Evolutionary conservation across 208 protist species (phyloP).

Genomic region (Vickermania ingenoplastis): DNA sequence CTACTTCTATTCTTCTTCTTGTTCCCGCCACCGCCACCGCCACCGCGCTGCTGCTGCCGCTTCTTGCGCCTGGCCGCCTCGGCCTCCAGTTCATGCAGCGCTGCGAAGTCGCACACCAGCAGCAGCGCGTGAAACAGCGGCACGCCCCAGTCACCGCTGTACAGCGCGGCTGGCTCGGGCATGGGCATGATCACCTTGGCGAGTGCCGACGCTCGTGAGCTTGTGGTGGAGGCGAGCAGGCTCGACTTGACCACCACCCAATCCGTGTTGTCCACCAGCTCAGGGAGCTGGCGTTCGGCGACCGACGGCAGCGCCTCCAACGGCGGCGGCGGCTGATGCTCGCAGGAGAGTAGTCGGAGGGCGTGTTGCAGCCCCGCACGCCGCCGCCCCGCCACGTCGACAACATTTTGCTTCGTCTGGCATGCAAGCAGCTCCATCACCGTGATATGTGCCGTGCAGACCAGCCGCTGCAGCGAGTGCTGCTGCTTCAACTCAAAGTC

Average conservation of each 20-base stretch:
- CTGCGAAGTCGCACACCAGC: slow-evolving; percentile 57
- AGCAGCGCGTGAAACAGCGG: slow-evolving; percentile 48
- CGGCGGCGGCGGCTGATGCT: slow-evolving; percentile 11
- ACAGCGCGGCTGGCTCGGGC: slow-evolving; percentile 21
- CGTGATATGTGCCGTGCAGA: slow-evolving; percentile 32
- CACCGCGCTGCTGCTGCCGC: slow-evolving; percentile 14
- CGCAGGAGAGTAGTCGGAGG: background rate
- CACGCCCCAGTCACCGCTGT: slow-evolving; percentile 26
- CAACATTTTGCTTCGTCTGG: slow-evolving; percentile 74
- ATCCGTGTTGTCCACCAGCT: slow-evolving; percentile 79
- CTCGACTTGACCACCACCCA: slow-evolving; percentile 48
- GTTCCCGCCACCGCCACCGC: background rate
- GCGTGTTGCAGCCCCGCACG: slow-evolving; percentile 10
- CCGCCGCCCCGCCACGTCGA: slow-evolving; percentile 29
- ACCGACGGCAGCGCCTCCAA: slow-evolving; percentile 10
- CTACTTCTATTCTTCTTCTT: slow-evolving; percentile 16
- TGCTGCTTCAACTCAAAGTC: slow-evolving; percentile 49
- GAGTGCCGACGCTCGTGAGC: slow-evolving; percentile 32
- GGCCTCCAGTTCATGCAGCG: slow-evolving; percentile 18
- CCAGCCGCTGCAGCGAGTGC: slow-evolving; percentile 46
- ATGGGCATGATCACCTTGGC: slow-evolving; percentile 30
- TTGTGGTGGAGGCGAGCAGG: slow-evolving; percentile 70
- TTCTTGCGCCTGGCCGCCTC: slow-evolving; percentile 19
- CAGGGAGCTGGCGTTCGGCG: slow-evolving; percentile 9
- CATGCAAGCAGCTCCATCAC: slow-evolving; percentile 34